Percentiles rank a stretch among this genome's conserved stretches.
Conservation (phyloP, 768 basidiomycete genomes). For the Amyloporia xantha region DNA sequence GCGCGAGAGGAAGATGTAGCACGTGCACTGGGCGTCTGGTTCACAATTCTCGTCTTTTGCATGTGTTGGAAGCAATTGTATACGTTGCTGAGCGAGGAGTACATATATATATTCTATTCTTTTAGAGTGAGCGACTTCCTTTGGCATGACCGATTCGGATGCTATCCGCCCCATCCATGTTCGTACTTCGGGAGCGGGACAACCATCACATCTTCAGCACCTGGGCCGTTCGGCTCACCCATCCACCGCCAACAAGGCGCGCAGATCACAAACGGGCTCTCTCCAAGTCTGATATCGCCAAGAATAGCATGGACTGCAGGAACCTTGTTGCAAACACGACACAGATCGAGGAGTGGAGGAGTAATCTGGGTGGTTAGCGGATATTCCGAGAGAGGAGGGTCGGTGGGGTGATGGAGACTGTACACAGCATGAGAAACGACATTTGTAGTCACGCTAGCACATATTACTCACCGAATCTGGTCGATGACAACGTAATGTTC, state of each 20-base stretch:
- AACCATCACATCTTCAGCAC: conserved; percentile 36
- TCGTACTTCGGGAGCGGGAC: conserved; percentile 46
- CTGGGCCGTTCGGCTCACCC: conserved; percentile 43
- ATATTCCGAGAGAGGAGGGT: conserved; percentile 49
- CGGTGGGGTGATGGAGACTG: conserved; percentile 55
- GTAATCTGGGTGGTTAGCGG: conserved; percentile 64
- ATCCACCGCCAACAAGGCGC: conserved; percentile 66
- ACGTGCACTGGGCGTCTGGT: too few relatives aligned
- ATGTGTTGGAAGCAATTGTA: too few relatives aligned
- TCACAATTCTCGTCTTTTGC: too few relatives aligned
- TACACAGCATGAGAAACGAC: conserved; percentile 4
- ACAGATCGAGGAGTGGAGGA: conserved; percentile 53
- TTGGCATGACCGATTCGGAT: neutral
- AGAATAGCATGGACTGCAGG: conserved; percentile 64
- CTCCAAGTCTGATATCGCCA: conserved; percentile 68
- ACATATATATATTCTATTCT: too few relatives aligned
- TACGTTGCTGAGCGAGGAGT: too few relatives aligned
- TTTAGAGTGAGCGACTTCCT: too few relatives aligned
- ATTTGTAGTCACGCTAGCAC: conserved; percentile 2
- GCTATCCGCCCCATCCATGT: conserved; percentile 25
- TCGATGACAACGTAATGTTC: conserved; percentile 74
- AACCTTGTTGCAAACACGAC: conserved; percentile 62
- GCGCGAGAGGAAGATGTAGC: too few relatives aligned
- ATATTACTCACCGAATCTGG: conserved; percentile 58
- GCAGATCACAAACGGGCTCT: conserved; percentile 74